Evolutionary conservation across 441 rosid species (phyloP).

Genomic region (Corymbia calophylla): DNA sequence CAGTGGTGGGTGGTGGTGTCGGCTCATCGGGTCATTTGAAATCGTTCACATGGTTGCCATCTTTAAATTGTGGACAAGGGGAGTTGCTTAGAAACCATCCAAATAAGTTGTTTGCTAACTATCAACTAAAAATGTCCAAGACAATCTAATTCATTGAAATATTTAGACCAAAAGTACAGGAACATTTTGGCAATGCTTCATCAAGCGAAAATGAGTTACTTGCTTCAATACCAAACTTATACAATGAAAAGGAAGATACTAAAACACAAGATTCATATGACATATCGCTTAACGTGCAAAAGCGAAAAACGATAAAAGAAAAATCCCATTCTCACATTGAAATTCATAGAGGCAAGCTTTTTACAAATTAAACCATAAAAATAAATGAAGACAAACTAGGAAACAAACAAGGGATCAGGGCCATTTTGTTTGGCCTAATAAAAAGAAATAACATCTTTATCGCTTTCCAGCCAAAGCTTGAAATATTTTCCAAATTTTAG

Average conservation of each 20-base stretch:
- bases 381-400: too few relatives aligned
- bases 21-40: too few relatives aligned
- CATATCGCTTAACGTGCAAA: neutral
- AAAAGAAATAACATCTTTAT: neutral
- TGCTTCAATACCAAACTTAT: neutral
- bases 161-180: neutral
- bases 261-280: neutral
- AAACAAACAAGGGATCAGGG: neutral
- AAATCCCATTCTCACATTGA: too few relatives aligned
- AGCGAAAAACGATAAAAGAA: neutral
- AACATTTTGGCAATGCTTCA: neutral
- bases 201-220: neutral
- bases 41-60: too few relatives aligned
- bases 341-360: too few relatives aligned
- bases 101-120: too few relatives aligned
- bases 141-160: neutral
- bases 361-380: too few relatives aligned
- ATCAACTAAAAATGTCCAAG: too few relatives aligned
- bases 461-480: neutral
- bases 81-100: too few relatives aligned
- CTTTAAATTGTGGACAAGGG: too few relatives aligned
- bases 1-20: too few relatives aligned
- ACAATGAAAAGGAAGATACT: neutral
- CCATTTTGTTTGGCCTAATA: neutral
- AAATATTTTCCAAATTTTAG: neutral